These are phyloP conservation scores for Ustilago hordei DNA, from an alignment of 1,284 basidiomycete species.

Conservation along the genomic window DNA sequence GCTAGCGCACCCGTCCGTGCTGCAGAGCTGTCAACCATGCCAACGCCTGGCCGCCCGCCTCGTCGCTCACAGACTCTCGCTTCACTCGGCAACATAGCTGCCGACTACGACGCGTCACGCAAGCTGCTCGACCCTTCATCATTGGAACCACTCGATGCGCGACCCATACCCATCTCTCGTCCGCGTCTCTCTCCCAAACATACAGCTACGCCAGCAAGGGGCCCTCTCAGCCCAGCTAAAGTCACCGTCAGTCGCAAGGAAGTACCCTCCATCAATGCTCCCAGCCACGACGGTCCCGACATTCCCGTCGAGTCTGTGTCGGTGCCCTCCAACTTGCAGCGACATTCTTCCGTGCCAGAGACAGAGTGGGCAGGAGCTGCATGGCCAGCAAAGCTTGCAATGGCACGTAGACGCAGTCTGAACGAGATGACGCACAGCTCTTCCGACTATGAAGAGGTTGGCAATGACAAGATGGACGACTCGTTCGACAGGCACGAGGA, in stretches of 20 bases:
- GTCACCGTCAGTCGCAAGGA: constrained; percentile 5
- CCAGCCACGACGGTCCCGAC: neutral
- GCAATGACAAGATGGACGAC: constrained; percentile 27
- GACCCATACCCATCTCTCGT: constrained; percentile 38
- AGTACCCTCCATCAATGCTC: neutral
- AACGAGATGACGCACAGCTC: constrained; percentile 32
- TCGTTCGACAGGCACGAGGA: constrained; percentile 25
- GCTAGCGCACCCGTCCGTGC: constrained; percentile 25
- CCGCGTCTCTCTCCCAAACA: constrained; percentile 10
- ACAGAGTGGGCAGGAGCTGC: constrained; percentile 34
- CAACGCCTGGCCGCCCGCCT: constrained; percentile 10
- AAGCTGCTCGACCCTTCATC: constrained; percentile 29
- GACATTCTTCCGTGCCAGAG: constrained; percentile 50
- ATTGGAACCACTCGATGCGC: constrained; percentile 44
- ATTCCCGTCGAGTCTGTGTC: constrained; percentile 8
- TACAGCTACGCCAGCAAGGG: constrained; percentile 10
- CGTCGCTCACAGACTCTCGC: constrained; percentile 42
- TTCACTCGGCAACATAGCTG: constrained; percentile 41
- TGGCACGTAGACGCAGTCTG: constrained; percentile 42
- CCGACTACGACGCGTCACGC: constrained; percentile 21
- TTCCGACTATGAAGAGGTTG: constrained; percentile 51
- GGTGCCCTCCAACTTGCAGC: constrained; percentile 26
- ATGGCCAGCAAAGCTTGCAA: constrained; percentile 37
- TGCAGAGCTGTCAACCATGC: neutral
- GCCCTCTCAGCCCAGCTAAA: constrained; percentile 7